Evolutionary conservation across 495 filamentous ascomycete species (phyloP).

Genomic region (Xylaria longipes): DNA sequence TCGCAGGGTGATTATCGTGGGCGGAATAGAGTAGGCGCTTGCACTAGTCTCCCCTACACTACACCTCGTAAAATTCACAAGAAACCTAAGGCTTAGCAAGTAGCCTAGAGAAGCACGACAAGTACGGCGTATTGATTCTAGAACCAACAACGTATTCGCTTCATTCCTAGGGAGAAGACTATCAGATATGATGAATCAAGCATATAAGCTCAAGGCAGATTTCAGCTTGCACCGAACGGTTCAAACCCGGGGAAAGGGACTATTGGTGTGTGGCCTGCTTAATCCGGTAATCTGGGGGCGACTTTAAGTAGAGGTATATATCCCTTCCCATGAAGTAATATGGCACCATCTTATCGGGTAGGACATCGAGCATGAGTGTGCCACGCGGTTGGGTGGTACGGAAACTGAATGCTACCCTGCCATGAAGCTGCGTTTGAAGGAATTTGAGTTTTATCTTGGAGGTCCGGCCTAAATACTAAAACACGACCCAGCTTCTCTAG

Average conservation of each 20-base stretch:
- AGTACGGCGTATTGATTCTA: not conserved
- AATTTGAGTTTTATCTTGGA: not conserved
- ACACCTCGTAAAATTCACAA: not conserved
- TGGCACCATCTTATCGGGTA: constrained; percentile 1
- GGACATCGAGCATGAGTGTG: constrained; percentile 15
- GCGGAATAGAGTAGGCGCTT: not conserved
- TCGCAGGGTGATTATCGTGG: not conserved
- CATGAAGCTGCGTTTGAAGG: not conserved
- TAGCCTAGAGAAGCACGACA: not conserved
- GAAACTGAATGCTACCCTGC: constrained; percentile 4
- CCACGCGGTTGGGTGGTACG: not conserved
- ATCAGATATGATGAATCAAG: not conserved
- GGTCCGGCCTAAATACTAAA: not conserved
- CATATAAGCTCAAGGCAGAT: not conserved
- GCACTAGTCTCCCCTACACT: not conserved
- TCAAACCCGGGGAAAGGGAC: not conserved
- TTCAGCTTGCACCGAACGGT: not conserved
- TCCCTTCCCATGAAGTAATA: not conserved
- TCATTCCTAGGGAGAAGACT: not conserved
- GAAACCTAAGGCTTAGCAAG: not conserved
- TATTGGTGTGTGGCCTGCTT: not conserved
- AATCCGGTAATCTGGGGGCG: constrained; percentile 11
- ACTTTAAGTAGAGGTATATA: not conserved
- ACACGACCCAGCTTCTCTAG: not conserved
- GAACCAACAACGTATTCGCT: not conserved